Conservation (phyloP, 345 rosid species). For the Eucalyptus tenuipes region DNA sequence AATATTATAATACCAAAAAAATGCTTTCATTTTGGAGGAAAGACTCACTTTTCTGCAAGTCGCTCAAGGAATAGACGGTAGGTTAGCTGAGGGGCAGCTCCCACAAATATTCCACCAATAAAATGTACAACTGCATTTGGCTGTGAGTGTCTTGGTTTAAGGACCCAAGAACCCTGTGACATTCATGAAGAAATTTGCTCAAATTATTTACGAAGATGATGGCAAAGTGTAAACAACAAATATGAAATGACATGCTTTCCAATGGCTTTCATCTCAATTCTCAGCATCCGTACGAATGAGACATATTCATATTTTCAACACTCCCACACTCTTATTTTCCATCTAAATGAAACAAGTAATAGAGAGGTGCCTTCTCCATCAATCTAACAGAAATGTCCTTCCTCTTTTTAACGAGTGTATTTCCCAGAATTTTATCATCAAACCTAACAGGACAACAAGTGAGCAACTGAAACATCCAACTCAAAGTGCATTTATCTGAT, state of each 20-base stretch:
- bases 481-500: not conserved
- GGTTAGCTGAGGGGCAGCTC: slow-evolving; percentile 97
- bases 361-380: not conserved
- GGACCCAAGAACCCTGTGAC: slow-evolving; percentile 93
- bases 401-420: not conserved
- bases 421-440: not conserved
- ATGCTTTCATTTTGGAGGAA: not conserved
- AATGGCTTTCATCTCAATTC: not conserved
- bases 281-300: not conserved
- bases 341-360: not conserved
- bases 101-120: slow-evolving; percentile 93
- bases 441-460: not conserved
- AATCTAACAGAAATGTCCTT: not conserved
- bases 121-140: slow-evolving; percentile 84
- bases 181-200: not conserved
- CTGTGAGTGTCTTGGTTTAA: slow-evolving; percentile 49
- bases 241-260: not conserved
- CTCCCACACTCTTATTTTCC: not conserved
- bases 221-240: not conserved
- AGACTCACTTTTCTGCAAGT: slow-evolving; percentile 74
- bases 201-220: not conserved
- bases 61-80: slow-evolving; percentile 92
- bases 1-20: not conserved
- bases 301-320: not conserved
- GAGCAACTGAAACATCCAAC: not conserved